A percentile compares a stretch with the other conserved stretches of the same genome.
Conservation (phyloP, 768 basidiomycete genomes). For the Mycena vulgaris region DNA sequence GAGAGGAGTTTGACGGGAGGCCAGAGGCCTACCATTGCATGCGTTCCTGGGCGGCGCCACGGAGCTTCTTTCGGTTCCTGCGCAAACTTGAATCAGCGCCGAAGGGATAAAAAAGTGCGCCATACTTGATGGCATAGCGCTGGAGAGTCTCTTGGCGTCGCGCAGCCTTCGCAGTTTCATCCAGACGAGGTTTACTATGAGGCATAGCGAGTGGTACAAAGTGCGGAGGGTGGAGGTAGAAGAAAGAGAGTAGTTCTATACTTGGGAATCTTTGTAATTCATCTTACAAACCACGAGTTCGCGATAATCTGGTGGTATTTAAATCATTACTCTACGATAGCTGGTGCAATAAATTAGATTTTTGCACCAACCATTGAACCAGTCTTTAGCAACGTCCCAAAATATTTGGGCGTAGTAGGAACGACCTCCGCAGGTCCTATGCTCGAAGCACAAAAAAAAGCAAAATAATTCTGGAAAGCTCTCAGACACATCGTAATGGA, state of each 20-base stretch:
- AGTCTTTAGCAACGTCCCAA: too few relatives aligned
- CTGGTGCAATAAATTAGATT: not conserved
- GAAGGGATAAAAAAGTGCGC: not conserved
- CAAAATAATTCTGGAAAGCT: not conserved
- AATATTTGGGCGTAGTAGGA: too few relatives aligned
- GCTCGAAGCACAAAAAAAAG: not conserved
- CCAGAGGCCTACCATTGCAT: not conserved
- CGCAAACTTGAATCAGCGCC: not conserved
- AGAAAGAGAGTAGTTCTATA: not conserved
- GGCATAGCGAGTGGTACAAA: not conserved
- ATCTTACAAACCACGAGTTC: not conserved
- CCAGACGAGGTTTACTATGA: not conserved
- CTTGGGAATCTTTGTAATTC: not conserved
- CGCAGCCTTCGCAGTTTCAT: not conserved
- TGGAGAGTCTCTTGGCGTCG: not conserved
- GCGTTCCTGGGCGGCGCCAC: not conserved
- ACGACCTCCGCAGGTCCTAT: too few relatives aligned
- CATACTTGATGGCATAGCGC: not conserved
- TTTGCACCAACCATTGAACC: not conserved
- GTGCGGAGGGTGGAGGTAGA: not conserved
- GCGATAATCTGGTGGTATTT: not conserved
- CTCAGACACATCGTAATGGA: not conserved
- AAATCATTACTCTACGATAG: not conserved
- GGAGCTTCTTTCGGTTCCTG: not conserved
- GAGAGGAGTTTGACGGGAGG: too few relatives aligned